These are phyloP conservation scores for Penicillium alfredii DNA, from an alignment of 495 filamentous ascomycete genomes.

Conservation along the genomic window DNA sequence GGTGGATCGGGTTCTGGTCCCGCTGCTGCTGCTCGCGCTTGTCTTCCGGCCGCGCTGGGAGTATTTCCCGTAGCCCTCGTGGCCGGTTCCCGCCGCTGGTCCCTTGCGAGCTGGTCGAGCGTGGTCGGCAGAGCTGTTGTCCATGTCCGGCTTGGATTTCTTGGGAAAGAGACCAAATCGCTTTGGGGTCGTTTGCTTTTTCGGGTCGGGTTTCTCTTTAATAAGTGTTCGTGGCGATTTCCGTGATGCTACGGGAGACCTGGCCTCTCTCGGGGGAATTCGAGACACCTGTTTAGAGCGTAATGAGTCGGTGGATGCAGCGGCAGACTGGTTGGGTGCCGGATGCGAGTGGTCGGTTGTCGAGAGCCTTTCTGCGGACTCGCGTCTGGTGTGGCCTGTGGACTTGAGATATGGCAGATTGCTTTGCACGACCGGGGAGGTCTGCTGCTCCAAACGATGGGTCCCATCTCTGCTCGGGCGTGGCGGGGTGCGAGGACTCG, in stretches of 20 bases:
- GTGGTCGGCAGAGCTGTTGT: constrained; percentile 42
- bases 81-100: constrained; percentile 85
- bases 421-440: constrained; percentile 70
- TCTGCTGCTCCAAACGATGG: constrained; percentile 55
- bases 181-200: constrained; percentile 32
- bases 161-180: constrained; percentile 74
- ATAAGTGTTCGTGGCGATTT: constrained; percentile 27
- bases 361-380: constrained; percentile 32
- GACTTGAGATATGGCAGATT: constrained; percentile 52
- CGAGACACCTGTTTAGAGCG: constrained; percentile 30
- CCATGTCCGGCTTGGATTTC: constrained; percentile 61
- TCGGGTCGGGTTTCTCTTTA: constrained; percentile 22
- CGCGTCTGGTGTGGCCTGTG: constrained; percentile 38
- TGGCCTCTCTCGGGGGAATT: constrained; percentile 37
- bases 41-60: constrained; percentile 43
- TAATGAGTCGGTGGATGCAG: constrained; percentile 36
- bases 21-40: constrained; percentile 43
- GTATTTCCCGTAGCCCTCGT: constrained; percentile 90
- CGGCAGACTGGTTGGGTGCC: constrained; percentile 20
- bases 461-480: constrained; percentile 81
- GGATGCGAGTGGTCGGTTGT: constrained; percentile 6
- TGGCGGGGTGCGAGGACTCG: constrained; percentile 11
- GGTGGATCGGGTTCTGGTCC: constrained; percentile 45
- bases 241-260: constrained; percentile 26
- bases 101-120: constrained; percentile 65